Percentiles rank a stretch among this genome's conserved stretches.
These are phyloP conservation scores for Quambalaria eucalypti DNA, from an alignment of 1,284 basidiomycete species.

Conservation along the genomic window DNA sequence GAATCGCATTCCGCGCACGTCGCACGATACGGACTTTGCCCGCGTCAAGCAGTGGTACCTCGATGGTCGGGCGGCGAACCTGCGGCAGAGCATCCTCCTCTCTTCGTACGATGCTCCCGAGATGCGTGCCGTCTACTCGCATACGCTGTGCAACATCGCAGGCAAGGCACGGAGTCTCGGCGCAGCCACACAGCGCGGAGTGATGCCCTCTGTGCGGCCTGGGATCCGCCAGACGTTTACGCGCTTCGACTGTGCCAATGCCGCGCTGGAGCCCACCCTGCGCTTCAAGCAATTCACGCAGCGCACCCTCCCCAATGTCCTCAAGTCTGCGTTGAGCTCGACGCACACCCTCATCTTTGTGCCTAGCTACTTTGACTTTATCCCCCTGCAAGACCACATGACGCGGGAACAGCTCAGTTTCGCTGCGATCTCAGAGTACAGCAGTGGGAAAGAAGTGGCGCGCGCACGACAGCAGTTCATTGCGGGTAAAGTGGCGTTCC, in stretches of 20 bases:
- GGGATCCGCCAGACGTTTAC: constrained; percentile 57
- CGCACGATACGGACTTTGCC: constrained; percentile 88
- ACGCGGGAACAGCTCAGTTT: constrained; percentile 57
- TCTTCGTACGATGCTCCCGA: constrained; percentile 85
- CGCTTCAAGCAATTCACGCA: constrained; percentile 77
- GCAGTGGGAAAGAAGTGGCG: constrained; percentile 82
- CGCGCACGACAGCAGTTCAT: constrained; percentile 89
- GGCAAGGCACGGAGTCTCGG: constrained; percentile 58
- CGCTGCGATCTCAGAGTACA: constrained; percentile 77
- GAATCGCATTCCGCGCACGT: constrained; percentile 82
- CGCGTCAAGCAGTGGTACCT: constrained; percentile 96
- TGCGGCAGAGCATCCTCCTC: constrained; percentile 82
- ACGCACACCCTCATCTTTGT: constrained; percentile 79
- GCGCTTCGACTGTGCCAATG: constrained; percentile 63
- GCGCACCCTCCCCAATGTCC: constrained; percentile 68
- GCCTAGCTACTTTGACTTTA: constrained; percentile 94
- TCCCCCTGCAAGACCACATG: constrained; percentile 78
- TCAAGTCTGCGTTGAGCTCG: constrained; percentile 85
- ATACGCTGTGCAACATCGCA: constrained; percentile 66
- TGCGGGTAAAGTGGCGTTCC: constrained; percentile 71
- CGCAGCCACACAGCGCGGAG: constrained; percentile 9
- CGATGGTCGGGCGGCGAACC: constrained; percentile 66
- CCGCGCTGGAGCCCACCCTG: constrained; percentile 72
- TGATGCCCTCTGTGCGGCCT: constrained; percentile 15
- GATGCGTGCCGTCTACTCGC: constrained; percentile 67